Conservation (phyloP, 192 early-diverging fungal species). For the Coemansia sp. region DNA sequence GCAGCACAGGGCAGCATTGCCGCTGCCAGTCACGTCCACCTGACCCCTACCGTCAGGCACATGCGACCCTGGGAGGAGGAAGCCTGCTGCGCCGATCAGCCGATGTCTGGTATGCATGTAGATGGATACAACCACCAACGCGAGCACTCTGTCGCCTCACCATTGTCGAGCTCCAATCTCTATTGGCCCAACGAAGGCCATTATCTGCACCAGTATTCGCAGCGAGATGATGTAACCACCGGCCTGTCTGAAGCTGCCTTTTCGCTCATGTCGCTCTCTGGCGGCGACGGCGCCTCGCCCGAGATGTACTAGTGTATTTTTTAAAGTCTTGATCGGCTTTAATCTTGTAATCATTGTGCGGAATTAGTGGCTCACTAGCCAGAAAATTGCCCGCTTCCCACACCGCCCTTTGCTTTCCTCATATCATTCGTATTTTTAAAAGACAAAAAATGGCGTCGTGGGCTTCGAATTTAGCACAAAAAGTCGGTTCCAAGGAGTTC, state of each 20-base stretch:
- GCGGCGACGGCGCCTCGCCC: neutral
- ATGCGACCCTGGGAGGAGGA: constrained; percentile 49
- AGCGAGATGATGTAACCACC: constrained; percentile 3
- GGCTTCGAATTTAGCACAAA: constrained; percentile 53
- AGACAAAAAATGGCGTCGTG: constrained; percentile 47
- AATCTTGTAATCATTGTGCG: neutral
- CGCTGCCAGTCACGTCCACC: constrained; percentile 13
- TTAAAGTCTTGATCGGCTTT: neutral
- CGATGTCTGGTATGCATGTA: neutral
- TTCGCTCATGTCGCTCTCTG: constrained; percentile 52
- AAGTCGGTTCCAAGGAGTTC: constrained; percentile 63
- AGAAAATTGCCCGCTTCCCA: neutral
- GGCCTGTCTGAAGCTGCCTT: constrained; percentile 49
- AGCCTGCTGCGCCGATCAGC: neutral
- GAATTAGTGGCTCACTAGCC: constrained; percentile 1
- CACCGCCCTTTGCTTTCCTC: neutral
- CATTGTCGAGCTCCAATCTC: neutral
- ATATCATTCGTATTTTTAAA: neutral
- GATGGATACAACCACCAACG: neutral
- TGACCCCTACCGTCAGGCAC: constrained; percentile 19
- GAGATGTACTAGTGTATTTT: neutral
- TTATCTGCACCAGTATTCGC: neutral
- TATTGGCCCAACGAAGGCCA: neutral
- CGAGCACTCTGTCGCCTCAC: neutral
- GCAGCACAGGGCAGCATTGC: neutral